phyloP scores from a whole-genome alignment of 208 protist species.

The Porcisia deanei region DNA sequence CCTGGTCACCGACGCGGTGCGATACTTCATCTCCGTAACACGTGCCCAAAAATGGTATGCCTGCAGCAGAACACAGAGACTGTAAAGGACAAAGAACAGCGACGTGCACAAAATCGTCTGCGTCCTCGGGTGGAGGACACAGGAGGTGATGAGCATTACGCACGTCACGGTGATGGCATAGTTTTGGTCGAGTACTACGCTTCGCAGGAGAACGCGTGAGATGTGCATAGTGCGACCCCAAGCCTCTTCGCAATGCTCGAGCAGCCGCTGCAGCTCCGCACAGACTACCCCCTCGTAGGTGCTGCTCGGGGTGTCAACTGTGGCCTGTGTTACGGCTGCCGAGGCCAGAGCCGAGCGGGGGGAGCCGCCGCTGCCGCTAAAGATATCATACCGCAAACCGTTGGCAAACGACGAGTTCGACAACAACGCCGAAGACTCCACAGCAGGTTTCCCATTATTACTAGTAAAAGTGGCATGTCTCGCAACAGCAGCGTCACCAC shows the following conservation, averaged over 20 bases:
- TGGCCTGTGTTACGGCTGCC: conserved; percentile 11
- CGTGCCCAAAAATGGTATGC: conserved; percentile 77
- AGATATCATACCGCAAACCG: not conserved
- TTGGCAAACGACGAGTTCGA: not conserved
- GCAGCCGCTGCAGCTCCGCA: conserved; percentile 49
- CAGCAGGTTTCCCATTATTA: not conserved
- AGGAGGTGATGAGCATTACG: conserved; percentile 70
- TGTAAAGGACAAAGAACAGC: conserved; percentile 69
- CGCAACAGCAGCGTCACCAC: not conserved
- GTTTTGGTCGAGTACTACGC: conserved; percentile 61
- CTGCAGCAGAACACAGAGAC: conserved; percentile 57
- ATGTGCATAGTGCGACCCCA: conserved; percentile 45
- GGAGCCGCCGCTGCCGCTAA: not conserved
- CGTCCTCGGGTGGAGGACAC: conserved; percentile 44
- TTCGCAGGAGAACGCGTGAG: conserved; percentile 40
- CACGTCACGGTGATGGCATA: conserved; percentile 60
- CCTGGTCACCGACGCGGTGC: conserved; percentile 56
- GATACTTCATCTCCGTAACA: conserved; percentile 76
- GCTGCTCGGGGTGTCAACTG: conserved; percentile 57
- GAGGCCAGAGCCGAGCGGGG: not conserved
- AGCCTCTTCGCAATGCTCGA: conserved; percentile 42
- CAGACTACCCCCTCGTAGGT: conserved; percentile 69
- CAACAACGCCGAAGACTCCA: not conserved
- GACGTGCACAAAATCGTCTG: conserved; percentile 60
- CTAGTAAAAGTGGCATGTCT: not conserved